phyloP scores from a whole-genome alignment of 345 rosid genomes.

The Eutrema heterophyllum region DNA sequence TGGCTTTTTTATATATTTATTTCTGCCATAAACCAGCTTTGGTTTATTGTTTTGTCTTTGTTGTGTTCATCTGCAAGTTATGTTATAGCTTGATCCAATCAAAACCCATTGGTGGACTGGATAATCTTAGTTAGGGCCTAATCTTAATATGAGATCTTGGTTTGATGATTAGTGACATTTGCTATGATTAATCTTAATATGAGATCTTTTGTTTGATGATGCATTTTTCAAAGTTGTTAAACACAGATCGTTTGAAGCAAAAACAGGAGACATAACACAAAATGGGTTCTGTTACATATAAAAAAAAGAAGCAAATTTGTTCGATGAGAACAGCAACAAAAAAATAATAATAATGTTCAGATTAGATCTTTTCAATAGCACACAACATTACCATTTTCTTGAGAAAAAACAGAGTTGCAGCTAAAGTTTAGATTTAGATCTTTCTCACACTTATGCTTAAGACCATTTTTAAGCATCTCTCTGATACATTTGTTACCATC shows the following conservation, averaged over 20 bases:
- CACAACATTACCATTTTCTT: not conserved
- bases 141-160: not conserved
- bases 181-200: not conserved
- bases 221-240: not conserved
- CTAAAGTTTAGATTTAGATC: constrained; percentile 12
- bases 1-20: not conserved
- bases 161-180: not conserved
- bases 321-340: not conserved
- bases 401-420: constrained; percentile 18
- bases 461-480: constrained; percentile 23
- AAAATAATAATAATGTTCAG: not conserved
- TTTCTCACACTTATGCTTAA: constrained; percentile 26
- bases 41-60: constrained; percentile 2
- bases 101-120: not conserved
- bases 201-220: not conserved
- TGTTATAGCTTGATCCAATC: not conserved
- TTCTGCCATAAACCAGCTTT: not conserved
- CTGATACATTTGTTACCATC: constrained; percentile 17
- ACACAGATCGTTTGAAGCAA: not conserved
- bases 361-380: constrained; percentile 6
- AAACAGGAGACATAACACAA: not conserved
- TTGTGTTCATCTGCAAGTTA: constrained; percentile 7
- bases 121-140: not conserved
- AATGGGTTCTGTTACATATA: not conserved
- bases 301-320: not conserved